Base-by-base conservation (phyloP, 768 basidiomycete species). In the Phlebiopsis flavidoalba region DNA sequence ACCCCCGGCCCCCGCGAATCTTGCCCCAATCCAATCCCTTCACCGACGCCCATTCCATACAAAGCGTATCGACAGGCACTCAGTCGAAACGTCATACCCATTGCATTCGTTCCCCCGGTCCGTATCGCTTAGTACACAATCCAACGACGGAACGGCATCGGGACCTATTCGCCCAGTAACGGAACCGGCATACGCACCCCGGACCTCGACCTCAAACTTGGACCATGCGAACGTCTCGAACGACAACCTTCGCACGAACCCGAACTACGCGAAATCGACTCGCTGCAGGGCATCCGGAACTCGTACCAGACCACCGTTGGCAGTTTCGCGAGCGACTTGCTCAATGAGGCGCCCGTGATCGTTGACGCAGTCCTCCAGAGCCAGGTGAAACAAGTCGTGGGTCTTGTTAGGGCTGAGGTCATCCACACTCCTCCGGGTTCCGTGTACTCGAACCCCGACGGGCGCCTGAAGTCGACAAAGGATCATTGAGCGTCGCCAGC, bases 81-180 rank as follows among this genome's bases (percentile, higher is more conserved):
- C 87, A 89, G 69, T 89, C 91, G 22, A 93, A n/a, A 93, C 65
- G 91, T 92, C 64, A 93, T 93, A 60, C 91, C 91, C 62, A 93
- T 93, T 61, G 91, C 91, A 12, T 79, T 93, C 47, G 87, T 93
- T 37, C 74, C 87, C 22, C 83, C 88, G 83, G 21, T 79, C 81
- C 11, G 70, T 73, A 3, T 52, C 71, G 63, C 36, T 76, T 4
- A 61, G 62, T 26, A 60, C 72, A 46, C 57, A 73, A 47, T 47
- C 57, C 12, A 70, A 71, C 10, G n/a, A n/a, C 26, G 79, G 83
- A 15, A 62, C 17, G 67, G 45, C n/a, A 64, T 31, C 61, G 26
- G 72, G 74, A 36, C 78, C 75, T 35, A 52, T 64, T 8, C 84
- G 85, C 52, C 84, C 88, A 5, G 71, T 71, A 52, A 83, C 86